These are phyloP conservation scores for Leishmania braziliensis DNA, from an alignment of 208 protist species.

Conservation along the genomic window DNA sequence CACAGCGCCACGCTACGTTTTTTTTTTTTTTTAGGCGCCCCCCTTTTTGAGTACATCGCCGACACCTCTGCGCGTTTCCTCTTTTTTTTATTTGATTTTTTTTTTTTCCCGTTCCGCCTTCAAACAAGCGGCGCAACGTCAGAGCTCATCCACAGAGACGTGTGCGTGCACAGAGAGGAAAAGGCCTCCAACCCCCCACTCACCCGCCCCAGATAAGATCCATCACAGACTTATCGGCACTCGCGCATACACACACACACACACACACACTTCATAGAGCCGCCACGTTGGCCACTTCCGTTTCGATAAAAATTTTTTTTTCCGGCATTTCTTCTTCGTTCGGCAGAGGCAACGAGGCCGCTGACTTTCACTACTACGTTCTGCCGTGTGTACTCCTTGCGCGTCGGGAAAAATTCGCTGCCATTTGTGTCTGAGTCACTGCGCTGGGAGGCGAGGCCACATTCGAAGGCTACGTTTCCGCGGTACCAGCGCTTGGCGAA, in stretches of 20 bases:
- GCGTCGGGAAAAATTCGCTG: neutral
- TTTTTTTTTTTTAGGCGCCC: neutral
- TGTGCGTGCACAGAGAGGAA: neutral
- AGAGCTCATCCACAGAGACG: too few species aligned
- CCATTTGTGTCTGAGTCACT: neutral
- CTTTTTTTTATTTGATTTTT: neutral
- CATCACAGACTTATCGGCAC: neutral
- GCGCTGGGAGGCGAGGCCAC: neutral
- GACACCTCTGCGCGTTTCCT: neutral
- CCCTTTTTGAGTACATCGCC: neutral
- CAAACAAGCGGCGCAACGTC: neutral
- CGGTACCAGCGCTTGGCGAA: neutral
- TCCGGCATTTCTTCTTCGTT: neutral
- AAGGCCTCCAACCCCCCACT: neutral
- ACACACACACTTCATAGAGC: neutral
- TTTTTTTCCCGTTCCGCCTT: neutral
- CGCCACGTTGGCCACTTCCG: neutral
- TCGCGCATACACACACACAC: neutral
- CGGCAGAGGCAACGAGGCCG: neutral
- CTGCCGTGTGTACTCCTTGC: neutral
- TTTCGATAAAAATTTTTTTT: too few species aligned
- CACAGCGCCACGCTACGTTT: neutral
- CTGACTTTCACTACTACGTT: neutral
- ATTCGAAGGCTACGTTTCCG: neutral
- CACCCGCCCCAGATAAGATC: neutral